phyloP scores from a whole-genome alignment of 164 flowering plant genomes.

The Cinnamomum chago region DNA sequence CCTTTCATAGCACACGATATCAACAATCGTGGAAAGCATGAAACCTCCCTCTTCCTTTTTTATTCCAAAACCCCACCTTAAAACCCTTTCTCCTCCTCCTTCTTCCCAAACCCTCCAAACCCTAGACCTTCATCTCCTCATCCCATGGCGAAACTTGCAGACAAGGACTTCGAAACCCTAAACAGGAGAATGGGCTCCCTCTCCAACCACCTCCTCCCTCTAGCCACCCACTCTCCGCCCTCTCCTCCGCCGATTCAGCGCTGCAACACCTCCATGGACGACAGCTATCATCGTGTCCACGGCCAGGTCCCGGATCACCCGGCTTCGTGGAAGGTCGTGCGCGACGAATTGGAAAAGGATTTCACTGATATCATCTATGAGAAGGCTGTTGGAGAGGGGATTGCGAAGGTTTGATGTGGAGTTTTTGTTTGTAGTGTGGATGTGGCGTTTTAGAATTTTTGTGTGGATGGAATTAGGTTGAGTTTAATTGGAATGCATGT shows the following conservation, averaged over 20 bases:
- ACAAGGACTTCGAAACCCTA: slow-evolving; percentile 27
- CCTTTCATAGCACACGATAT: too few relatives aligned
- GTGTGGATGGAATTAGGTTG: too few relatives aligned
- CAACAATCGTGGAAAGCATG: too few relatives aligned
- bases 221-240: slow-evolving; percentile 6
- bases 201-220: slow-evolving; percentile 48
- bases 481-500: too few relatives aligned
- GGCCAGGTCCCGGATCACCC: slow-evolving; percentile 56
- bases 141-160: slow-evolving; percentile 30
- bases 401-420: slow-evolving; percentile 66
- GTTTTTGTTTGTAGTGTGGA: background rate
- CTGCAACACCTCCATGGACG: slow-evolving; percentile 27
- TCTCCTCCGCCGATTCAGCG: background rate
- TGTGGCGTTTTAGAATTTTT: too few relatives aligned
- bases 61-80: background rate
- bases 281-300: slow-evolving; percentile 62
- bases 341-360: slow-evolving; percentile 51
- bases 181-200: slow-evolving; percentile 37
- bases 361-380: slow-evolving; percentile 75
- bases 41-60: too few relatives aligned
- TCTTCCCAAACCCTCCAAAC: background rate
- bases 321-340: slow-evolving; percentile 47
- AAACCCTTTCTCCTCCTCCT: background rate
- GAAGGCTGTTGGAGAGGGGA: slow-evolving; percentile 82
- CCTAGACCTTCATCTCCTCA: background rate